Evolutionary conservation across 805 yeast genomes (phyloP).

Genomic region (Pichia scutulata): DNA sequence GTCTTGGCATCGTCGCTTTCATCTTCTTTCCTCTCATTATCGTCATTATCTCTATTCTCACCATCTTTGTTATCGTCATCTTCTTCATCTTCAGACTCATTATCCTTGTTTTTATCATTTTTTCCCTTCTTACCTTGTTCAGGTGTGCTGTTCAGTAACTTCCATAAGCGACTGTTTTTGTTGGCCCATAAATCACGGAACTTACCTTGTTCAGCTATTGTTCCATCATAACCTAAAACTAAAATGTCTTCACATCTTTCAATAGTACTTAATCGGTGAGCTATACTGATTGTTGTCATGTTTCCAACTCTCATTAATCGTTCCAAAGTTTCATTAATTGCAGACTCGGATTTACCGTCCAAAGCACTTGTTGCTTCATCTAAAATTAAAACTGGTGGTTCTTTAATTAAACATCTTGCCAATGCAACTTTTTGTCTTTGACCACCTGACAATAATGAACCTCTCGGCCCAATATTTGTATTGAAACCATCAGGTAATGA

Average conservation of each 20-base stretch:
- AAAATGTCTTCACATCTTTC: constrained; percentile 74
- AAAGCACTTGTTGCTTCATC: constrained; percentile 91
- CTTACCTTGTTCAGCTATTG: constrained; percentile 68
- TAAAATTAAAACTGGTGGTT: constrained; percentile 53
- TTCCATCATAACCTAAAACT: constrained; percentile 71
- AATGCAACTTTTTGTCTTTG: constrained; percentile 73
- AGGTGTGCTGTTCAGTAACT: constrained; percentile 22
- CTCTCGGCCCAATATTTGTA: constrained; percentile 81
- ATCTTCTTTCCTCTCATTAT: background rate
- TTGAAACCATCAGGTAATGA: constrained; percentile 77
- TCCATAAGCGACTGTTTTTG: constrained; percentile 27
- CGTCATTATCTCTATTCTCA: background rate
- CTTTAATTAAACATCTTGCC: constrained; percentile 64
- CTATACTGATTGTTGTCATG: constrained; percentile 80
- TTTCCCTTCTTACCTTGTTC: constrained; percentile 10
- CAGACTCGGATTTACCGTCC: constrained; percentile 80
- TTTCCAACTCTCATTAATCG: constrained; percentile 35
- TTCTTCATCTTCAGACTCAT: background rate
- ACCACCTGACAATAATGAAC: constrained; percentile 57
- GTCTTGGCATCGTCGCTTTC: background rate
- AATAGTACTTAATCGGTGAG: constrained; percentile 85
- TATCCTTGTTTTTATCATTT: constrained; percentile 2
- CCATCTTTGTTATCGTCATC: constrained; percentile 5
- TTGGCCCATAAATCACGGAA: constrained; percentile 49
- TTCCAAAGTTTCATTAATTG: constrained; percentile 68